A percentile compares a stretch with the other conserved stretches of the same genome.
Evolutionary conservation across 768 basidiomycete genomes (phyloP).

Genomic region (Amyloporia xantha): DNA sequence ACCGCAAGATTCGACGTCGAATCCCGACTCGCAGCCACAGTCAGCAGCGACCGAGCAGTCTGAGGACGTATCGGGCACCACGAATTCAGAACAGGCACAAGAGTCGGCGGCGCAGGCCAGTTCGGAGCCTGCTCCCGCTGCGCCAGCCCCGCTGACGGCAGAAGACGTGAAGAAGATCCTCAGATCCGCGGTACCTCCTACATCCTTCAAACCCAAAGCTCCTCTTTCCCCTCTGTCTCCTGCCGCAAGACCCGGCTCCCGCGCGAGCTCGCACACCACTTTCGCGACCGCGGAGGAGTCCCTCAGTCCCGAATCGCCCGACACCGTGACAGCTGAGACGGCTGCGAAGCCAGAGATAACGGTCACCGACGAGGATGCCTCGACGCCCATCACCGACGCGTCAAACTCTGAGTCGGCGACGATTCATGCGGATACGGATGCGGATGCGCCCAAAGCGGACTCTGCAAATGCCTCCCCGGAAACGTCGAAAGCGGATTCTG

Average conservation of each 20-base stretch:
- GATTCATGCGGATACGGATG: too few relatives aligned
- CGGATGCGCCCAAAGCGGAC: too few relatives aligned
- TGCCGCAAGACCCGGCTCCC: constrained; percentile 10
- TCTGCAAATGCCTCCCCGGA: too few relatives aligned
- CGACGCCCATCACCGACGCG: neutral
- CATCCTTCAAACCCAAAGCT: constrained; percentile 9
- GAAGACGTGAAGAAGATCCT: constrained; percentile 7
- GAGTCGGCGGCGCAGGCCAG: neutral
- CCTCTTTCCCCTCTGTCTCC: constrained; percentile 1
- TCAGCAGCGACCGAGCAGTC: neutral
- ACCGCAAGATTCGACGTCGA: too few relatives aligned
- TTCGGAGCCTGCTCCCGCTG: neutral
- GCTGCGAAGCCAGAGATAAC: neutral
- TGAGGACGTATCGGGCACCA: neutral
- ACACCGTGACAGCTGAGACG: neutral
- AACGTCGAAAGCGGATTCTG: too few relatives aligned
- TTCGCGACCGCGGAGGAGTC: constrained; percentile 23
- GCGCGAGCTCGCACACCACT: constrained; percentile 20
- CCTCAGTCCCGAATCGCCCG: neutral
- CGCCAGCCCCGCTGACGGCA: constrained; percentile 1
- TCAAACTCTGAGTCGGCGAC: too few relatives aligned
- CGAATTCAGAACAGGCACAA: neutral
- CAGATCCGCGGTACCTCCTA: constrained; percentile 6
- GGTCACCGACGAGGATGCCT: neutral
- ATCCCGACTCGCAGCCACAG: neutral